Percentiles rank a stretch among this genome's conserved stretches.
phyloP scores from a whole-genome alignment of 768 basidiomycete species.

The Podaxis rugospora region DNA sequence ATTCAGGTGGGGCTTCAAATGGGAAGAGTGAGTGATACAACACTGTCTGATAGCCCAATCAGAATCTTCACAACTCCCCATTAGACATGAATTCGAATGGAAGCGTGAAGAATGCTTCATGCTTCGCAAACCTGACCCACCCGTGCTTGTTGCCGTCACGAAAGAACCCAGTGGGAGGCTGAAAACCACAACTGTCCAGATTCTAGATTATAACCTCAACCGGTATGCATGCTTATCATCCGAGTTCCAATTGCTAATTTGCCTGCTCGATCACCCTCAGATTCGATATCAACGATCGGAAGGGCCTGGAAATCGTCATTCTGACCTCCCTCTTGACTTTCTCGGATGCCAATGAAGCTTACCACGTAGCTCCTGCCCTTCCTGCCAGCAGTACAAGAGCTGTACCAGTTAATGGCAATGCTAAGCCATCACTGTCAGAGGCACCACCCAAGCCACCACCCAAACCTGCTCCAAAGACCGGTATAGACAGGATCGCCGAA shows the following conservation, averaged over 20 bases:
- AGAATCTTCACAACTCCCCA: neutral
- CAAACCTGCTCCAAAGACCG: constrained; percentile 59
- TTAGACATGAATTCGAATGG: constrained; percentile 83
- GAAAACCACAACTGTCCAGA: constrained; percentile 64
- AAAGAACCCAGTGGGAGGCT: constrained; percentile 68
- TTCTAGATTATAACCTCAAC: constrained; percentile 83
- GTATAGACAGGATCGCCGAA: constrained; percentile 67
- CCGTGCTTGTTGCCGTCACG: constrained; percentile 78
- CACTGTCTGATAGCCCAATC: neutral
- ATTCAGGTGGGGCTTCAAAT: constrained; percentile 77
- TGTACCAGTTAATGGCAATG: constrained; percentile 8
- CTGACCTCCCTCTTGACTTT: constrained; percentile 75
- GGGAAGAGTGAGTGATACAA: constrained; percentile 63
- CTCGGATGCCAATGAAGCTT: constrained; percentile 60
- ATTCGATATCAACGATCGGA: constrained; percentile 82
- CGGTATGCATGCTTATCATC: constrained; percentile 36
- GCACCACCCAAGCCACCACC: constrained; percentile 48
- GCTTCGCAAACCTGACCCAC: constrained; percentile 81
- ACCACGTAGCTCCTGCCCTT: constrained; percentile 30
- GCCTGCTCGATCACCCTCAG: constrained; percentile 27
- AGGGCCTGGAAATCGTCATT: constrained; percentile 81
- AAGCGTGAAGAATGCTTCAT: constrained; percentile 80
- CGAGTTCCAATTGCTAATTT: no score
- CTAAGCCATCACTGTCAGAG: constrained; percentile 15
- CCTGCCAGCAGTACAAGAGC: constrained; percentile 11